Conservation (phyloP, 2,329 filamentous ascomycete genomes). For the Botrytis aclada region DNA sequence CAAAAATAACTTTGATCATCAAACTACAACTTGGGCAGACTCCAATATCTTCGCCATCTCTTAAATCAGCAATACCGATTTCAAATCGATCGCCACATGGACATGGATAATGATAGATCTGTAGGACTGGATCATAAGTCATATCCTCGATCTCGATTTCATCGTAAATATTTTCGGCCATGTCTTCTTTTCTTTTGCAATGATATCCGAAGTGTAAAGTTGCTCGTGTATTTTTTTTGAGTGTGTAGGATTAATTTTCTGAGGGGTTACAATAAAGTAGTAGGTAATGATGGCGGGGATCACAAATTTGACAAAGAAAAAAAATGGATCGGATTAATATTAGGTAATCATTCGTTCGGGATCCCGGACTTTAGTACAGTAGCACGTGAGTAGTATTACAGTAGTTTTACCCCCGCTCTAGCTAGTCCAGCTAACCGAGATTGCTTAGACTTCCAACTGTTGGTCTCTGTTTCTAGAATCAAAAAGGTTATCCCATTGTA, state of each 20-base stretch:
- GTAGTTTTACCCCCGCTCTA: background rate
- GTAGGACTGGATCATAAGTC: slow-evolving; percentile 77
- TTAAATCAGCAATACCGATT: slow-evolving; percentile 78
- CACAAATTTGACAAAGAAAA: slow-evolving; percentile 10
- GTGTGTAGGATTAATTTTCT: background rate
- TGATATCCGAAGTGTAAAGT: background rate
- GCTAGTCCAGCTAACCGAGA: background rate
- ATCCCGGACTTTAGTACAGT: background rate
- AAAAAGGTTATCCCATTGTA: background rate
- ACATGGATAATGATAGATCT: slow-evolving; percentile 95
- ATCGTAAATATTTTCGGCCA: slow-evolving; percentile 72
- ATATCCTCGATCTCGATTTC: slow-evolving; percentile 99
- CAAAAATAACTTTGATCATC: slow-evolving; percentile 94
- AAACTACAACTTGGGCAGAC: slow-evolving; percentile 96
- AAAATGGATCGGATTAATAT: background rate
- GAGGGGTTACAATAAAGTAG: background rate
- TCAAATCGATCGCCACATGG: slow-evolving; percentile 97
- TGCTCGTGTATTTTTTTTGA: background rate
- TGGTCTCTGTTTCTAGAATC: background rate
- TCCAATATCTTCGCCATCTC: slow-evolving; percentile 89
- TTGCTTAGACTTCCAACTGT: background rate
- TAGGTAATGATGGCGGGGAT: background rate
- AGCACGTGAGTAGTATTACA: too few species aligned
- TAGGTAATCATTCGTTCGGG: background rate
- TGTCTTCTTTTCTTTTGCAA: background rate